These are phyloP conservation scores for Fusarium denticulatum DNA, from an alignment of 2,329 filamentous ascomycete genomes.

Conservation along the genomic window DNA sequence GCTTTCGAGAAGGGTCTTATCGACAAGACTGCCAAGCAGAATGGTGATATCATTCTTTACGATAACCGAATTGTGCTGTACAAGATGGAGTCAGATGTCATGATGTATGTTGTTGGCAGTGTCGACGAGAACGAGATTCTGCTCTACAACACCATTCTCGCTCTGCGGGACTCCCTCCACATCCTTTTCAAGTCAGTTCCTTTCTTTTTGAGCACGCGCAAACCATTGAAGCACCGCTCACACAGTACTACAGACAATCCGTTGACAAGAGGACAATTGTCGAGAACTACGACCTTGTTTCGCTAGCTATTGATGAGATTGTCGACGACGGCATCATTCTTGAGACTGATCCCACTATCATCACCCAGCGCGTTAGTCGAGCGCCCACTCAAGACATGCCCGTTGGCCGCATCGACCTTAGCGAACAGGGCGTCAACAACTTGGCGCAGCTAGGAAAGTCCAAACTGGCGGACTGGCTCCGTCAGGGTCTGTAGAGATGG, in stretches of 20 bases:
- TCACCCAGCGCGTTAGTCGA: slow-evolving; percentile 90
- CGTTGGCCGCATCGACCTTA: slow-evolving; percentile 93
- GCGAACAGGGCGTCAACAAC: slow-evolving; percentile 94
- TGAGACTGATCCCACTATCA: slow-evolving; percentile 94
- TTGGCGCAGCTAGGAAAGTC: slow-evolving; percentile 93
- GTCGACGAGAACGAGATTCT: slow-evolving; percentile 97
- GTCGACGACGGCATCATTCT: slow-evolving; percentile 96
- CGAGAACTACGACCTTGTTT: slow-evolving; percentile 97
- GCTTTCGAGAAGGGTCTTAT: slow-evolving; percentile 95
- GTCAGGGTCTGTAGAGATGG: slow-evolving; percentile 74
- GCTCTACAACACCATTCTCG: slow-evolving; percentile 92
- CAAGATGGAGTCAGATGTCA: slow-evolving; percentile 97
- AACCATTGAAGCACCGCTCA: slow-evolving; percentile 4
- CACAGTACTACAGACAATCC: slow-evolving; percentile 72
- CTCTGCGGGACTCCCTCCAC: slow-evolving; percentile 88
- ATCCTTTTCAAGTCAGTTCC: slow-evolving; percentile 85
- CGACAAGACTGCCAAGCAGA: slow-evolving; percentile 96
- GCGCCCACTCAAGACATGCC: slow-evolving; percentile 92
- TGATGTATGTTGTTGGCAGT: slow-evolving; percentile 91
- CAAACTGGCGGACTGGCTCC: slow-evolving; percentile 89
- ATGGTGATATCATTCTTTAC: slow-evolving; percentile 94
- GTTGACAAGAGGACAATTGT: slow-evolving; percentile 98
- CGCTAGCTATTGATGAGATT: slow-evolving; percentile 93
- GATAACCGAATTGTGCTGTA: slow-evolving; percentile 97
- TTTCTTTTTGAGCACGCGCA: neutral